Evolutionary conservation across 148 eudicot genomes (phyloP).

Genomic region (Amaranthus cruentus): DNA sequence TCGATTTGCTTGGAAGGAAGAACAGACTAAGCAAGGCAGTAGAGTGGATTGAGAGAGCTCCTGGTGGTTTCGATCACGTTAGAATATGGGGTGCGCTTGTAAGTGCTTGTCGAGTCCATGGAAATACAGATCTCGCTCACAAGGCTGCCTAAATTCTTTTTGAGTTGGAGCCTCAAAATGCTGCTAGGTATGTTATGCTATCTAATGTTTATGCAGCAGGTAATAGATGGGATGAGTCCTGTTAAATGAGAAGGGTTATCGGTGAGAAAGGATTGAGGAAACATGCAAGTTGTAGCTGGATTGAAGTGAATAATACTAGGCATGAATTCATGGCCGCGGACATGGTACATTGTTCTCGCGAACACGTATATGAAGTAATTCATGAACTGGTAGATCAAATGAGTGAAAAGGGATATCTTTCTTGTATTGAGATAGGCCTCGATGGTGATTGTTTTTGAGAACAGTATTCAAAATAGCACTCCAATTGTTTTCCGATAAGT

Average conservation of each 20-base stretch:
- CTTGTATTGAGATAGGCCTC: slow-evolving; percentile 23
- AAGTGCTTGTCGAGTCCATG: slow-evolving; percentile 60
- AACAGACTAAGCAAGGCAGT: slow-evolving; percentile 53
- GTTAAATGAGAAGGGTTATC: slow-evolving; percentile 45
- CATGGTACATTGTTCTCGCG: slow-evolving; percentile 26
- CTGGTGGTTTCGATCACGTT: slow-evolving; percentile 39
- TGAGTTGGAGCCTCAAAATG: slow-evolving; percentile 53
- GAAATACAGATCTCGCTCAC: slow-evolving; percentile 43
- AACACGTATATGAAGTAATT: slow-evolving; percentile 39
- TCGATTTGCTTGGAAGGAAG: slow-evolving; percentile 75
- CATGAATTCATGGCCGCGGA: slow-evolving; percentile 55
- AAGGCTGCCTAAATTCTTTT: slow-evolving; percentile 53
- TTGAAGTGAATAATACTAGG: slow-evolving; percentile 49
- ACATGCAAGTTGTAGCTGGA: slow-evolving; percentile 65
- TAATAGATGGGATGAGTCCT: slow-evolving; percentile 58
- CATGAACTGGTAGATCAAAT: slow-evolving; percentile 50
- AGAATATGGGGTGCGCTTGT: slow-evolving; percentile 72
- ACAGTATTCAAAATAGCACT: too few relatives aligned
- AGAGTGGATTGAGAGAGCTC: slow-evolving; percentile 44
- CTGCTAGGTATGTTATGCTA: slow-evolving; percentile 66
- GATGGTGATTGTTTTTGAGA: slow-evolving; percentile 11
- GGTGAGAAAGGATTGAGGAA: slow-evolving; percentile 46
- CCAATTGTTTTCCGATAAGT: too few relatives aligned
- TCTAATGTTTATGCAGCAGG: slow-evolving; percentile 60
- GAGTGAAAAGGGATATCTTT: slow-evolving; percentile 36